Evolutionary conservation across 441 rosid species (phyloP).

Genomic region (Flueggea neowawraea): DNA sequence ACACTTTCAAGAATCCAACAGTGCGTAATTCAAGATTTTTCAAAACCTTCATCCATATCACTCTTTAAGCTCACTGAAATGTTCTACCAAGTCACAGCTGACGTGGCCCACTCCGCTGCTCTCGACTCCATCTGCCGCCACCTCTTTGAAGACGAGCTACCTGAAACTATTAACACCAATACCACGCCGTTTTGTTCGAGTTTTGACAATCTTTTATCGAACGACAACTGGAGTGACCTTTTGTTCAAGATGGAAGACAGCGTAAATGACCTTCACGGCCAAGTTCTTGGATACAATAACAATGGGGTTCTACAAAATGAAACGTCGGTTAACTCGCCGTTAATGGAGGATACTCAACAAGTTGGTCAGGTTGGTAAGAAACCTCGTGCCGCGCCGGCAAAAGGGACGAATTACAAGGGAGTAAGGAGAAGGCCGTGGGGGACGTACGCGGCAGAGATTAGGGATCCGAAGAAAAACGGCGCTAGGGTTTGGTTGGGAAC

Average conservation of each 20-base stretch:
- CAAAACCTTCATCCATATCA: too few species aligned
- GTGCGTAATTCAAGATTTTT: too few species aligned
- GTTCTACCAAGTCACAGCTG: not conserved
- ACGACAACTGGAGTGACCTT: constrained; percentile 22
- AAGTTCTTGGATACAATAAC: not conserved
- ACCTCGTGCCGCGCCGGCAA: not conserved
- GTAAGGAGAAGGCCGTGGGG: constrained; percentile 69
- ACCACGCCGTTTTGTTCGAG: not conserved
- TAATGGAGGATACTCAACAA: not conserved
- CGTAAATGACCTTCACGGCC: too few species aligned
- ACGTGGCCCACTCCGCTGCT: constrained; percentile 1
- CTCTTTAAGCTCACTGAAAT: constrained; percentile 15
- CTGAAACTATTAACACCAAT: not conserved
- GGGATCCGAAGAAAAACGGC: constrained; percentile 44
- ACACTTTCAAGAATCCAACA: too few species aligned
- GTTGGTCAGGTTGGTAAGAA: not conserved
- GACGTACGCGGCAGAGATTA: constrained; percentile 56
- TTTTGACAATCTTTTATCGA: constrained; percentile 9
- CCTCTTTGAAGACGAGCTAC: constrained; percentile 17
- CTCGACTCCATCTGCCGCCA: constrained; percentile 19
- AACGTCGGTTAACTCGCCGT: too few species aligned
- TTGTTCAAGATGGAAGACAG: constrained; percentile 7
- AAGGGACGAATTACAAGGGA: constrained; percentile 27
- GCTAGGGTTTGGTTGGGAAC: constrained; percentile 53
- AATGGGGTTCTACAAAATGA: too few species aligned